phyloP scores from a whole-genome alignment of 1,139 yeast species.

The Candida sp. region DNA sequence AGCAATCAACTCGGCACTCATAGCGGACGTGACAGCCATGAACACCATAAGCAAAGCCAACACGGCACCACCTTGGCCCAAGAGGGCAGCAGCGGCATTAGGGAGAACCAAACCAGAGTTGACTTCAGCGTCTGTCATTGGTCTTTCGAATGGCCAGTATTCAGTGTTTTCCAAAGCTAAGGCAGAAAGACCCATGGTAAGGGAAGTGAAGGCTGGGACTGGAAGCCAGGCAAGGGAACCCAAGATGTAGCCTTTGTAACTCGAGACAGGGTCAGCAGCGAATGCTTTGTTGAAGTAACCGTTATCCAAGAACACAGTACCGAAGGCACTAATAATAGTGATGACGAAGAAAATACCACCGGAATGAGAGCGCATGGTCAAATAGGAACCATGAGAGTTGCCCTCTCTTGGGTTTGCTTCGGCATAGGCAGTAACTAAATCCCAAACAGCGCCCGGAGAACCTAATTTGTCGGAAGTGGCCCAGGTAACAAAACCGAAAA shows the following conservation, averaged over 20 bases:
- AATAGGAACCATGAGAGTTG: conserved; percentile 75
- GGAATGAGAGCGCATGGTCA: conserved; percentile 79
- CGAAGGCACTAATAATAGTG: conserved; percentile 85
- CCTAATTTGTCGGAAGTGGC: conserved; percentile 70
- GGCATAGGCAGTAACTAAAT: conserved; percentile 62
- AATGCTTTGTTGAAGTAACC: conserved; percentile 94
- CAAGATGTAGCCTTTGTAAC: conserved; percentile 86
- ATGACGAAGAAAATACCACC: conserved; percentile 89
- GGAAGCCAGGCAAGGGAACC: conserved; percentile 97
- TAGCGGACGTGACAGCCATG: conserved; percentile 82
- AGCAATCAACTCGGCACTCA: conserved; percentile 89
- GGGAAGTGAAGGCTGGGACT: conserved; percentile 80
- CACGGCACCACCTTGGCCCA: conserved; percentile 89
- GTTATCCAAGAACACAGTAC: conserved; percentile 87
- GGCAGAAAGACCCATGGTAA: conserved; percentile 86
- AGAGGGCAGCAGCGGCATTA: conserved; percentile 81
- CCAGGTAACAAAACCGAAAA: conserved; percentile 66
- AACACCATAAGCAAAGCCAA: conserved; percentile 78
- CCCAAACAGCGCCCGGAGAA: conserved; percentile 81
- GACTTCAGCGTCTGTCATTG: conserved; percentile 68
- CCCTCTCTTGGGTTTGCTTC: conserved; percentile 66
- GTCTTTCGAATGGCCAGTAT: conserved; percentile 76
- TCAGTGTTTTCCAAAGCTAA: conserved; percentile 70
- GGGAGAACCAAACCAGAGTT: conserved; percentile 85
- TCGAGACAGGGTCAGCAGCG: conserved; percentile 83